Evolutionary conservation across 2,329 filamentous ascomycete species (phyloP), one percentile per base, ranked within the genome.

Genomic region (Penicillium sp.): DNA sequence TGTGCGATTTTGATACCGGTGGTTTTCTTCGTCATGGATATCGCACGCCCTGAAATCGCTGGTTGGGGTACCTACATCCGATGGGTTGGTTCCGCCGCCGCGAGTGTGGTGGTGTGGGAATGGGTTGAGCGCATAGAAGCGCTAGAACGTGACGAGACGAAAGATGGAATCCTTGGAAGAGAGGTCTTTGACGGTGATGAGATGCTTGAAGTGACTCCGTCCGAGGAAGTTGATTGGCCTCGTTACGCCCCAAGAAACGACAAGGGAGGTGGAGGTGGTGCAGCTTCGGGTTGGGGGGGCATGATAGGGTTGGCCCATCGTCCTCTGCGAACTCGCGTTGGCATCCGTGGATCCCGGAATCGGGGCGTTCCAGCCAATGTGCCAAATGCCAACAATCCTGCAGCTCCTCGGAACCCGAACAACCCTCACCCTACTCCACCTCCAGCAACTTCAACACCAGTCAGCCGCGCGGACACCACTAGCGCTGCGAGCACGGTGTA

Each of bases 91-190:
- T 91, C 91, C 1, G 91, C 92, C 0, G 91, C 91, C 1, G 92
- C 92, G 26, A 95, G 90, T 73, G 92, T 96, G n/a, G 89, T 96
- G 21, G 92, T 96, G 2, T 96, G 92, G 92, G 92, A 96, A 72
- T 96, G 92, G 92, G 92, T 96, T 3, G 92, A 96, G 72, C 83
- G 92, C 24, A 96, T 96, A 45, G 92, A 96, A 70, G 90, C 91
- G 0, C 73, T 96, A 56, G 92, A 96, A 75, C 84, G 92, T 61
- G 91, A 96, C 70, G 91, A 96, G 70, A 90, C 92, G 73, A 95
- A 95, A 72, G 91, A 95, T 63, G 92, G 92, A 0, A 95, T 96
- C 50, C 75, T 96, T 1, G 92, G 92, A 3, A 81, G 92, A 58
- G 92, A 96, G 67, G 85, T 96, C 0, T 96, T 95, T 65, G 92